Evolutionary conservation across 1,284 basidiomycete species (phyloP), one percentile per base, ranked within the genome.

Genomic region (Xerocomus nothofagi): DNA sequence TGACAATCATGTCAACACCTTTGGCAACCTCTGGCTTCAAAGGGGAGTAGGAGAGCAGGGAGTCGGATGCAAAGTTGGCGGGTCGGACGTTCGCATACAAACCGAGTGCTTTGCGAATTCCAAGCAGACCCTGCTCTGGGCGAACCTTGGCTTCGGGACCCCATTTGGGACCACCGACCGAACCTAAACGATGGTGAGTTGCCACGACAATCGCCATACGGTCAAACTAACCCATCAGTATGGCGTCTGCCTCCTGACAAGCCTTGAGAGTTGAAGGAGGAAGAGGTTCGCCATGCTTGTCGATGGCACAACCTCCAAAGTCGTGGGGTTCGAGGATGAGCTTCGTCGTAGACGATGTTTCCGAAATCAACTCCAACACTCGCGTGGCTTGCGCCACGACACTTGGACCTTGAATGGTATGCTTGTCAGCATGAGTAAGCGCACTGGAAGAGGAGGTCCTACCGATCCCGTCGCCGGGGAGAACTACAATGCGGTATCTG

Each of bases 131-230:
- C 59, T 88, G 85, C 72, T 99, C 97, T n/a, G 97, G 97, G 52
- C 97, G 87, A 46, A 98, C 84, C 68, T 91, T 88, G 57, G 87
- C 86, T 47, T 86, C 80, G 3, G 93, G 88, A 37, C 94, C 95
- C 97, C 97, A 99, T 73, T 98, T 98, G 30, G 97, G 97, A 17
- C 96, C 97, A 55, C 96, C 97, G 57, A 99, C 92, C 21, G 96
- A 88, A 57, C 94, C 95, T 93, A 51, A 44, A 33, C 17, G 36
- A 51, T 12, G 30, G 45, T 53, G 49, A 58, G 36, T 24, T 40
- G n/a, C 21, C 3, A 24, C 34, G 29, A 31, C 38, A 3, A 26
- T 15, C 2, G 21, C 23, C 6, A 15, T 6, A 12, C 18, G n/a
- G 32, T 39, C 31, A 23, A 26, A 61, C 79, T 47, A 51, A 92